Evolutionary conservation across 768 basidiomycete species (phyloP), one percentile per base, ranked within the genome.

Genomic region (Rhizopogon rudus): DNA sequence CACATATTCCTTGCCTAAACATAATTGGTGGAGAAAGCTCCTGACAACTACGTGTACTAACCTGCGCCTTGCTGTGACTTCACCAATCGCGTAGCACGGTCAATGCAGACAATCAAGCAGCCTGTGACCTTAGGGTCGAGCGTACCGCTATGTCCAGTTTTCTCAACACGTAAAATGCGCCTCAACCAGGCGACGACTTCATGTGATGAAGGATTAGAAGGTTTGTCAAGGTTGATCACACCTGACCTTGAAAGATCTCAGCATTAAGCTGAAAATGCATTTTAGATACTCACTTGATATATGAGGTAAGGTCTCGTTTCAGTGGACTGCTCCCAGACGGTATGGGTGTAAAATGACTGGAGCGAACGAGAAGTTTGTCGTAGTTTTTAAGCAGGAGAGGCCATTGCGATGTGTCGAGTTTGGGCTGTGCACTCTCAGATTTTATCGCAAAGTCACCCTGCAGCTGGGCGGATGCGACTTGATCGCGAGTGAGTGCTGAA

Each of bases 131-230:
- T 99, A 46, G 97, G 97, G 71, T 99, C 97, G 45, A 99, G 82
- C 43, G 97, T 99, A 61, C 97, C 97, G 57, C 94, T 97, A 75
- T 99, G 97, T 41, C 97, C 97, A 0, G 97, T 99, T 76, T 99
- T 98, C 73, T 98, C 97, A 25, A 90, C 93, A 20, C 95, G 86
- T 52, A 99, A 73, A 60, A 99, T 99, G n/a, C 97, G 84, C 63
- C 95, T 83, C 59, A 99, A 75, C 97, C 97, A 99, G 14, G 97
- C 97, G 61, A 99, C 97, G 52, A 99, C 97, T 78, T 99, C 97
- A 72, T 99, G 97, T 5, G 95, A 96, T 16, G 95, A 97, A 3
- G 96, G 96, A 74, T 98, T 99, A 33, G 96, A 98, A 22, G 97
- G 97, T 68, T 99, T 99, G 82, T 99, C 97, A 61, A 99, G 80